Conservation (phyloP, 2,329 filamentous ascomycete genomes). For the Calonectria honghensis region DNA sequence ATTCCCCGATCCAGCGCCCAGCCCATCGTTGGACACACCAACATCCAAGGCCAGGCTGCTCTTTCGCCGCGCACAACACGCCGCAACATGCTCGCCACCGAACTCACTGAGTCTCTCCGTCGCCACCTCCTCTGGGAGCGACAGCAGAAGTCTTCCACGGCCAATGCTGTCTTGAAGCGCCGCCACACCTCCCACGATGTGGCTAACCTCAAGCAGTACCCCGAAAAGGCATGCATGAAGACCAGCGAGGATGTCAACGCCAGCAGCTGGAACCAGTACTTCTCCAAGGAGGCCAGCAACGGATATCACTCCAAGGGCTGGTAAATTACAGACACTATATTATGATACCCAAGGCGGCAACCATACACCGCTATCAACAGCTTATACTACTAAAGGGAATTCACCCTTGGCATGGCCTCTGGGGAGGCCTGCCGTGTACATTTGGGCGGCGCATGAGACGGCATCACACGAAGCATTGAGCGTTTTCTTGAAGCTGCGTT, state of each 20-base stretch:
- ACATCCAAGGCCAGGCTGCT: conserved; percentile 79
- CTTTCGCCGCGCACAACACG: conserved; percentile 94
- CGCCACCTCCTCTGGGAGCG: conserved; percentile 96
- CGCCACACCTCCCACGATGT: conserved; percentile 94
- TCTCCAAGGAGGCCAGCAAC: conserved; percentile 82
- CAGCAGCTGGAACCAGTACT: conserved; percentile 90
- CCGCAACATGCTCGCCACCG: conserved; percentile 95
- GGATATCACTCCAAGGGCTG: conserved; percentile 67
- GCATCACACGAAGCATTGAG: conserved; percentile 55
- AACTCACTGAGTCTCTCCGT: conserved; percentile 93
- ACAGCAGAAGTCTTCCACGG: conserved; percentile 93
- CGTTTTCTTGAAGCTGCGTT: conserved; percentile 52
- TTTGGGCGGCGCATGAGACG: conserved; percentile 55
- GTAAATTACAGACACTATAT: conserved; percentile 52
- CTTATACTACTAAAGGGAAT: conserved; percentile 47
- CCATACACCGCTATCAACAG: conserved; percentile 47
- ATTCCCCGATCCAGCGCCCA: conserved; percentile 81
- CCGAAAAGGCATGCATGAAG: conserved; percentile 78
- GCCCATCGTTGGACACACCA: conserved; percentile 85
- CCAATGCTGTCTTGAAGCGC: conserved; percentile 91
- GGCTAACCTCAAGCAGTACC: conserved; percentile 89
- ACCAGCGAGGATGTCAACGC: conserved; percentile 78
- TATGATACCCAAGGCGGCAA: conserved; percentile 36
- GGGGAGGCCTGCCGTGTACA: conserved; percentile 52
- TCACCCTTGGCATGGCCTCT: conserved; percentile 42